Percentiles rank a stretch among this genome's conserved stretches.
phyloP scores from a whole-genome alignment of 2,329 filamentous ascomycete species.

The Graphilbum fragrans region DNA sequence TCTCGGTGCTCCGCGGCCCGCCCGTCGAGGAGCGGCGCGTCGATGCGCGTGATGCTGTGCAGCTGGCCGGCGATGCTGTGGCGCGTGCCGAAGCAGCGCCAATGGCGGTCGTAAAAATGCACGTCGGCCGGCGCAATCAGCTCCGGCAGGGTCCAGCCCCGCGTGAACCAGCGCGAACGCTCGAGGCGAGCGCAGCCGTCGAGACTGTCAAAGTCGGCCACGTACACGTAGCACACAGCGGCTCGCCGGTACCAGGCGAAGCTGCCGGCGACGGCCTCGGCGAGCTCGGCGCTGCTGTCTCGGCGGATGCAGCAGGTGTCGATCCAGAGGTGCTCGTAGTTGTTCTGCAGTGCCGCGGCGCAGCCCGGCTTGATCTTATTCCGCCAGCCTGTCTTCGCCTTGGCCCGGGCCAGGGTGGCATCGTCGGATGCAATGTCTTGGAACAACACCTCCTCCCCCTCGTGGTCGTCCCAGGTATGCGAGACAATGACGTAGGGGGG shows the following conservation, averaged over 20 bases:
- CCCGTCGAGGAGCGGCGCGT: constrained; percentile 5
- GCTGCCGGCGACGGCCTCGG: constrained; percentile 4
- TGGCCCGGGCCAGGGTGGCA: neutral
- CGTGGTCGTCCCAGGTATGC: constrained; percentile 1
- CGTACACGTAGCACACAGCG: neutral
- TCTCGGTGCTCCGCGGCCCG: neutral
- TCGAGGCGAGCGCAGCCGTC: neutral
- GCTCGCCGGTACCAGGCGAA: constrained; percentile 1
- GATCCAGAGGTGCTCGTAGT: constrained; percentile 9
- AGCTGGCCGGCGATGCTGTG: constrained; percentile 6
- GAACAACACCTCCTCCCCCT: neutral
- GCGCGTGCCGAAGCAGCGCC: constrained; percentile 16
- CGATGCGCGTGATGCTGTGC: constrained; percentile 12
- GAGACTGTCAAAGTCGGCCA: neutral
- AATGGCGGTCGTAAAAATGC: constrained; percentile 14
- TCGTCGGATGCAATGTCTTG: neutral
- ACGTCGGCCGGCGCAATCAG: constrained; percentile 35
- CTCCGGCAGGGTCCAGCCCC: constrained; percentile 52
- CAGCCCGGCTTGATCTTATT: constrained; percentile 11
- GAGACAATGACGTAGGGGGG: constrained; percentile 1
- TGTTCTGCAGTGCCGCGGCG: constrained; percentile 6
- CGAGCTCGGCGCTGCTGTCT: constrained; percentile 6
- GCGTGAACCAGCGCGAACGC: constrained; percentile 16
- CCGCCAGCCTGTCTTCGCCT: neutral
- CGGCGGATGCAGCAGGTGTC: constrained; percentile 14